Conservation (phyloP, 306 rosid genomes). For the Fragaria nilgerrensis region DNA sequence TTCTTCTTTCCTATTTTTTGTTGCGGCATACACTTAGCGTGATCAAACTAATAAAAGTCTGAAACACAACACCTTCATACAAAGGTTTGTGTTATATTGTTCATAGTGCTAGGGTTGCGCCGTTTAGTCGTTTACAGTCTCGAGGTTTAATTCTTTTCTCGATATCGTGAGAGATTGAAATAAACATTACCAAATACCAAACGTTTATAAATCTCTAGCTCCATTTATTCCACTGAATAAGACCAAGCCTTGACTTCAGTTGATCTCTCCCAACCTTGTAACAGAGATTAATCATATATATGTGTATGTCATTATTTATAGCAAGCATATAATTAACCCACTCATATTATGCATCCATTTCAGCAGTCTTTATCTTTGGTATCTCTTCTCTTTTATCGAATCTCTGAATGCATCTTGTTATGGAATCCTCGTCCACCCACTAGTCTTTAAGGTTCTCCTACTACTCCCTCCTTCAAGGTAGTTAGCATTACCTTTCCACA, state of each 20-base stretch:
- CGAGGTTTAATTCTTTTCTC: too few relatives aligned
- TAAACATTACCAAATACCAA: not conserved
- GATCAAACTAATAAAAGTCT: too few relatives aligned
- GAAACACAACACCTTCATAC: too few relatives aligned
- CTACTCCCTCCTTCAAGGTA: not conserved
- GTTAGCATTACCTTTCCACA: not conserved
- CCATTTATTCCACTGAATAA: not conserved
- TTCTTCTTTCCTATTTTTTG: too few relatives aligned
- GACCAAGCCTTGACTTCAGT: not conserved
- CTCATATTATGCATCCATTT: not conserved
- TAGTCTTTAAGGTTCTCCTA: not conserved
- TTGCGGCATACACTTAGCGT: too few relatives aligned
- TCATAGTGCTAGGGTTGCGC: not conserved
- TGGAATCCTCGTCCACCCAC: conserved; percentile 30
- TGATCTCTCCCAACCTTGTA: not conserved
- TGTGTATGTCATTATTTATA: not conserved
- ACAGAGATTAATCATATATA: too few relatives aligned
- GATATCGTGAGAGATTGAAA: too few relatives aligned
- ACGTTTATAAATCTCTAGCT: too few relatives aligned
- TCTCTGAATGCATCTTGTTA: not conserved
- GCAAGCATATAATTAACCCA: not conserved
- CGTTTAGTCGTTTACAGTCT: not conserved
- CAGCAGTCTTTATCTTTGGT: not conserved
- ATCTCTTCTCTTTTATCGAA: not conserved
- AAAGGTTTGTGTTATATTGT: too few relatives aligned